Evolutionary conservation across 495 filamentous ascomycete genomes (phyloP).

Genomic region (Aspergillus biplanus): DNA sequence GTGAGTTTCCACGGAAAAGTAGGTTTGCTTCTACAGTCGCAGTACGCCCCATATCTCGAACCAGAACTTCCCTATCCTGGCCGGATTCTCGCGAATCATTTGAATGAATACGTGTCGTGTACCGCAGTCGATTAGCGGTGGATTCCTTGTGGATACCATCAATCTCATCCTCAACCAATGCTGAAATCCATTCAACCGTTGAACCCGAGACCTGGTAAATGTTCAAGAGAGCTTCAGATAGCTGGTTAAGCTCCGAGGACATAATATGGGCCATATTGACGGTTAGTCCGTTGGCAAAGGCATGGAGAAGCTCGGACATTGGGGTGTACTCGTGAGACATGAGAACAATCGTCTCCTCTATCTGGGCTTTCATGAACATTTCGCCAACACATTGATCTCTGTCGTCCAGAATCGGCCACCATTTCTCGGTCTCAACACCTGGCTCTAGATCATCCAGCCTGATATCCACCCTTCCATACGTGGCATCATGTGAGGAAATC

Average conservation of each 20-base stretch:
- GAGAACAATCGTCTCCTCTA: conserved; percentile 87
- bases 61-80: conserved; percentile 63
- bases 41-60: conserved; percentile 61
- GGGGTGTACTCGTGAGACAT: conserved; percentile 84
- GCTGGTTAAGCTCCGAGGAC: conserved; percentile 71
- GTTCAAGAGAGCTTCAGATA: conserved; percentile 88
- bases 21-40: conserved; percentile 82
- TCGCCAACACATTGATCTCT: conserved; percentile 77
- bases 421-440: conserved; percentile 82
- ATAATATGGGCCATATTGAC: conserved; percentile 80
- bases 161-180: conserved; percentile 94
- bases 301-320: conserved; percentile 82
- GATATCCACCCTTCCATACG: conserved; percentile 78
- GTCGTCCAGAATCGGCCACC: conserved; percentile 82
- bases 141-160: conserved; percentile 85
- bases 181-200: conserved; percentile 87
- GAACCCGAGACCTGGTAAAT: conserved; percentile 96
- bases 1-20: conserved; percentile 91
- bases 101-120: conserved; percentile 75
- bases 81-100: conserved; percentile 72
- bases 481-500: conserved; percentile 57
- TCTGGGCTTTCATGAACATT: conserved; percentile 79
- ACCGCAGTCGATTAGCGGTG: conserved; percentile 67
- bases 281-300: conserved; percentile 81
- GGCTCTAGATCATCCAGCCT: conserved; percentile 80